Base-by-base conservation (phyloP, 306 rosid genomes). In the Prunus armeniaca region DNA sequence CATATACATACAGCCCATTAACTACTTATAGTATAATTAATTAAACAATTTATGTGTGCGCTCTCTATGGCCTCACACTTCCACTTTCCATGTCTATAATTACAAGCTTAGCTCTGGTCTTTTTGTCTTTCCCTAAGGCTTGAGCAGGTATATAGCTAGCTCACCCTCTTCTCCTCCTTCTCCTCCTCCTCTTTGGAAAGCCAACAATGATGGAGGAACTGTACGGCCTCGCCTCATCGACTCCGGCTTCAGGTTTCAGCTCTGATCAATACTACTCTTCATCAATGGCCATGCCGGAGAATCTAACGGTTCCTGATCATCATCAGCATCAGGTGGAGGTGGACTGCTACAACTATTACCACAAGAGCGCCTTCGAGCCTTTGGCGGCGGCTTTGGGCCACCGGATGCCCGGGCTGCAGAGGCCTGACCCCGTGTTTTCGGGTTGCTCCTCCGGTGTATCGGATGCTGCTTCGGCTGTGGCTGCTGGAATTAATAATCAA, bases 181-280 rank as follows among this genome's bases (percentile, higher is more conserved):
- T 46, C 20, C 11, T 32, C 6, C 41, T 69, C 60, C 72, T 25
- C 5, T 20, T 58, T 57, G 75, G 70, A 8, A 28, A 20, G 68
- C 45, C 67, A 63, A 7, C 65, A 22, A 61, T 69, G 15, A 87
- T 89, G 91, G 90, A 87, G 66, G 80, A 86, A 51, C 81, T 74
- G 15, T 82, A 70, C 72, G 73, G 86, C 30, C 63, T 86, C 69
- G 49, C 76, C 69, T 60, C 41, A 17, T 41, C 79, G 28, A 65
- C 69, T 22, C 65, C 45, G 76, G 32, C 61, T 82, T 20, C 78
- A 9, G 56, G 58, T 25, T 73, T 61, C 46, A 46, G 46, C 38
- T 73, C 68, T 61, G 68, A 73, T 56, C 34, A 34, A 5, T 43
- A 43, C 38, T 27, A 61, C 58, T 17, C 75, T 25, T 58, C 69